These are phyloP conservation scores for Aspergillus egyptiacus DNA, from an alignment of 495 filamentous ascomycete genomes.

Conservation along the genomic window DNA sequence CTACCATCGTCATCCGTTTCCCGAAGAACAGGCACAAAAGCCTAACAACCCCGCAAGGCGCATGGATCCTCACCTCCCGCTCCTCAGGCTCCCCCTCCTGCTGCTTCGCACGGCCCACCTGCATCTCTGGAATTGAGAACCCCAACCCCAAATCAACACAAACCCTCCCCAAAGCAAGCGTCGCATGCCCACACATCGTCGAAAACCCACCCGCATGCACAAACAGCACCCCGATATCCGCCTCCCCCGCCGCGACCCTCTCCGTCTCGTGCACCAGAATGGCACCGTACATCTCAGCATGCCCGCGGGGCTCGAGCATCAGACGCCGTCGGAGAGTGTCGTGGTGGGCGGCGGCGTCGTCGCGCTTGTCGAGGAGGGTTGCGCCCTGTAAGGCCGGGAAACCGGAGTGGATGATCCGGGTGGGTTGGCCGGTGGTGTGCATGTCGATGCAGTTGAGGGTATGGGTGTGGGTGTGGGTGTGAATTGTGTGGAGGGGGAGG, in stretches of 20 bases:
- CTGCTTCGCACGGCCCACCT: conserved; percentile 9
- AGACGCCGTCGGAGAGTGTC: conserved; percentile 26
- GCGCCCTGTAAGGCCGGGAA: conserved; percentile 20
- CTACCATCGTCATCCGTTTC: background rate
- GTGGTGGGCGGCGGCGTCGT: conserved; percentile 18
- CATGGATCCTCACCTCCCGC: conserved; percentile 5
- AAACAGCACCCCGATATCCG: conserved; percentile 44
- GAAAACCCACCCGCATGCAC: conserved; percentile 70
- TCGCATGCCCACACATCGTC: conserved; percentile 60
- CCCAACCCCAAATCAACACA: conserved; percentile 22
- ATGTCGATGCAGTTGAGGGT: conserved; percentile 32
- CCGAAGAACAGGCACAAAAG: conserved; percentile 8
- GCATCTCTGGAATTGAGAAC: conserved; percentile 22
- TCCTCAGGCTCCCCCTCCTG: background rate
- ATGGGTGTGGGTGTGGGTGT: too few species aligned
- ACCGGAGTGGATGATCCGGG: conserved; percentile 28
- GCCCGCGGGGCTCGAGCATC: conserved; percentile 32
- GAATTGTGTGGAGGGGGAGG: too few species aligned
- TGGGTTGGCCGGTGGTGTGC: conserved; percentile 33
- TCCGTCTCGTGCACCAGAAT: conserved; percentile 27
- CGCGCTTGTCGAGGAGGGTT: conserved; percentile 26
- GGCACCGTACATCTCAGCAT: conserved; percentile 32
- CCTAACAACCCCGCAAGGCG: conserved; percentile 10
- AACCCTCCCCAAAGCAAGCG: conserved; percentile 33
- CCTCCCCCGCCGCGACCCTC: conserved; percentile 33